Conservation (phyloP, 345 rosid species). For the Eucalyptus cladocalyx region DNA sequence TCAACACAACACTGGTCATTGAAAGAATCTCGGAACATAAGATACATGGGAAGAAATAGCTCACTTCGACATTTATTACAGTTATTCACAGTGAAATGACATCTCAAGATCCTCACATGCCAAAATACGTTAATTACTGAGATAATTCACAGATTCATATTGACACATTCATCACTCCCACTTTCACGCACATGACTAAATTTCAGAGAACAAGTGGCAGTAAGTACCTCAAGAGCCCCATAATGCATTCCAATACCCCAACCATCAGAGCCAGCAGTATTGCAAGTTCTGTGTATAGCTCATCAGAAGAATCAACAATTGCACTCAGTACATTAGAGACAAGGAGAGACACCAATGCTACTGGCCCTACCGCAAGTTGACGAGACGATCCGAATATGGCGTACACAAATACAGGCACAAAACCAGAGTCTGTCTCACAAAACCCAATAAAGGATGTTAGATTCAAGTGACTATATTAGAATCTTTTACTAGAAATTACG, state of each 20-base stretch:
- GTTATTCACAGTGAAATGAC: neutral
- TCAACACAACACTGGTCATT: neutral
- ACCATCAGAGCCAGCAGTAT: slow-evolving; percentile 88
- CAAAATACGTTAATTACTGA: neutral
- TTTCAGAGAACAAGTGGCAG: neutral
- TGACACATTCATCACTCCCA: neutral
- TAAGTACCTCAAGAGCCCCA: slow-evolving; percentile 89
- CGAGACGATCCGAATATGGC: slow-evolving; percentile 91
- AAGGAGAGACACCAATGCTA: slow-evolving; percentile 95
- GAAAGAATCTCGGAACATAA: neutral
- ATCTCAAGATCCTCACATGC: neutral
- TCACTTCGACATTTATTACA: neutral
- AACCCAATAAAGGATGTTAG: neutral
- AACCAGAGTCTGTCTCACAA: slow-evolving; percentile 67
- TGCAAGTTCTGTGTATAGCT: slow-evolving; percentile 81
- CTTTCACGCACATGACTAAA: neutral
- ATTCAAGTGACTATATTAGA: neutral
- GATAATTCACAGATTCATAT: neutral
- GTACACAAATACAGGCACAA: slow-evolving; percentile 88
- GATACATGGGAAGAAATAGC: neutral
- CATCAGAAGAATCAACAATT: slow-evolving; percentile 57
- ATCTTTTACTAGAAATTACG: neutral
- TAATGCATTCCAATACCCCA: slow-evolving; percentile 80
- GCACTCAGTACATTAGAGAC: slow-evolving; percentile 79
- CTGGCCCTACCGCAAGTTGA: slow-evolving; percentile 99